Base-by-base conservation (phyloP, 106 monocot species). In the Gastrodia elata region DNA sequence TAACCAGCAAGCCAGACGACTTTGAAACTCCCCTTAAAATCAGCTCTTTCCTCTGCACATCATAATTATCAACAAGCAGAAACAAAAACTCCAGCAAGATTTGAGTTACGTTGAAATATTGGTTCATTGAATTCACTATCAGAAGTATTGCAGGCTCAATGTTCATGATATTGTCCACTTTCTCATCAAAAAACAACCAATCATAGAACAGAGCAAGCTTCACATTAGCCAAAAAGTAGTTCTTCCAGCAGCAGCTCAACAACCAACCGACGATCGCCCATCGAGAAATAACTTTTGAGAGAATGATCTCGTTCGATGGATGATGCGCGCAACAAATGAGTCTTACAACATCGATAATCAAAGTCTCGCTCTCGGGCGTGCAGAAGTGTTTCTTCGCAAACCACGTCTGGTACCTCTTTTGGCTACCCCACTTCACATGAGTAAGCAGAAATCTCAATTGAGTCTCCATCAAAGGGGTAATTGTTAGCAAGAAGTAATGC, bases 201-300 rank as follows among this genome's bases (percentile, higher is more conserved):
- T 97, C 96, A 70, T 90, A 98, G 56, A 98, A 93, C 83, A 98
- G 64, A 14, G 88, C 88, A 37, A 98, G 83, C 82, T 98, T 93
- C 30, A 80, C 88, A 79, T 88, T 93, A 0, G 93, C 91, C 70
- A 75, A 80, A 3, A 87, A 65, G 72, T 91, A 85, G 44, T 83
- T 82, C 74, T 71, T 87, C 65, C 70, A 81, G 65, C 85, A 88
- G 72, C 83, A 83, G 52, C 75, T 89, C 8, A 96, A 61, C 72
- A 97, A 90, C 96, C 96, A 97, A 20, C 96, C 92, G 3, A 97
- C 72, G 13, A 97, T 57, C 16, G 90, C 90, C 92, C 96, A 97
- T 75, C 96, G 84, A 1, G 90, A 73, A 39, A 90, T 74, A 49
- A 92, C 83, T 78, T 80, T 77, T 1, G 84, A 82, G 30, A 77